Evolutionary conservation across 441 rosid species (phyloP), one percentile per base, ranked within the genome.

Genomic region (Codiaeum variegatum): DNA sequence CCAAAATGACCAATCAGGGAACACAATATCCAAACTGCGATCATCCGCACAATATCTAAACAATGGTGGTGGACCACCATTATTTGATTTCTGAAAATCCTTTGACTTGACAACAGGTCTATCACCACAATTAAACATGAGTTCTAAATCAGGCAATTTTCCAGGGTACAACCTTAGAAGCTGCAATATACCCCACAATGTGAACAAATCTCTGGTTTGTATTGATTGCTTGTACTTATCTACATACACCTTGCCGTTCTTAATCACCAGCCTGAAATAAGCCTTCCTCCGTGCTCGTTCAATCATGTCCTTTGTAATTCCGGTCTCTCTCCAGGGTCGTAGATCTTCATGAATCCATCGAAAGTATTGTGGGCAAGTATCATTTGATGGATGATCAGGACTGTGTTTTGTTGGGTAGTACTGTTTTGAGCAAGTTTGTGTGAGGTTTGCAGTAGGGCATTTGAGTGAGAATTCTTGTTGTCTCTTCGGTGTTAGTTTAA

Each of bases 271-370:
- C 74, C 81, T 74, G 78, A 86, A 88, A 58, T 83, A 83, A 1
- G 92, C 90, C 3, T 86, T 88, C 58, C 34, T 15, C 16, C 64
- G 62, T 1, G 85, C 90, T 26, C 83, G 29, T 26, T 82, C 81
- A 52, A 88, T 69, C 85, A 72, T 81, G 23, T 77, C 86, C 58
- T 73, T 65, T 2, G 38, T 36, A 6, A 36, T 36, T 36, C 92
- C 92, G 4, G 83, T 79, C 68, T 56, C 75, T 66, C 82, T 80
- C 92, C 92, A 88, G 26, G 82, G 88, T 65, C 81, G 73, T 1
- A 88, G 85, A 76, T 88, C 92, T 67, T 88, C 88, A 72, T 88
- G 88, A 65, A 88, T 86, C 92, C 92, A 88, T 8, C 84, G 83
- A 83, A 84, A 86, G 85, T 88, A 88, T 2, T 77, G 75, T 0